Base-by-base conservation (phyloP, 441 rosid genomes). In the Gossypium lobatum region DNA sequence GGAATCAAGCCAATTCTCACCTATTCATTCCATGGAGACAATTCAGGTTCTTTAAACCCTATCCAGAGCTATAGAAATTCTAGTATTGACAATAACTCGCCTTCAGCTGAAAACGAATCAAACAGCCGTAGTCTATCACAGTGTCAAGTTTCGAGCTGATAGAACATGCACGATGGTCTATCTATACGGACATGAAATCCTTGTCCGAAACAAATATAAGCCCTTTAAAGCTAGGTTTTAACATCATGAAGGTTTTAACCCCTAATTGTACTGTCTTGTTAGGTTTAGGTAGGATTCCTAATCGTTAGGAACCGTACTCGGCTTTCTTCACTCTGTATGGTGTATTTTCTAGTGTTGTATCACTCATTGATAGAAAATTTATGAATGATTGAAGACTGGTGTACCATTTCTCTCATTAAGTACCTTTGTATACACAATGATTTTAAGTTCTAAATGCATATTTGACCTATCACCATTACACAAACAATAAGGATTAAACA, bases 101-200 rank as follows among this genome's bases (percentile, higher is more conserved):
- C 80, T 42, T 88, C 88, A 4, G 52, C 78, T 17, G 82, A 70
- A 3, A 91, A 79, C 28, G 93, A 82, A 17, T 88, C 90, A 0
- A 80, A 75, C 75, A 90, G 74, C 71, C 82, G 76, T 57, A 81
- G 83, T 79, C 84, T 74, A 64, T 87, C 87, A 4, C 83, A 85
- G 73, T 77, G 80, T 6, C 85, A 85, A 73, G 79, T 82, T 21
- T 83, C 89, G 28, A 75, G 82, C 78, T 85, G 83, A 86, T 80
- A 55, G 42, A 14, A 21, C 23, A 20, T 75, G 17, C 67, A 62
- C 1, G 46, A 42, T 31, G 20, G 4, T 31, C 37, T 31, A 4
- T 31, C 37, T 31, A 31, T 31, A 31, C 1, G 37, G 37, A 31
- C 37, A 31, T 31, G 37, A 31, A 31, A 31, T 31, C 76, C 65